Evolutionary conservation across 192 early-diverging fungal species (phyloP).

Genomic region (Coemansia sp.): DNA sequence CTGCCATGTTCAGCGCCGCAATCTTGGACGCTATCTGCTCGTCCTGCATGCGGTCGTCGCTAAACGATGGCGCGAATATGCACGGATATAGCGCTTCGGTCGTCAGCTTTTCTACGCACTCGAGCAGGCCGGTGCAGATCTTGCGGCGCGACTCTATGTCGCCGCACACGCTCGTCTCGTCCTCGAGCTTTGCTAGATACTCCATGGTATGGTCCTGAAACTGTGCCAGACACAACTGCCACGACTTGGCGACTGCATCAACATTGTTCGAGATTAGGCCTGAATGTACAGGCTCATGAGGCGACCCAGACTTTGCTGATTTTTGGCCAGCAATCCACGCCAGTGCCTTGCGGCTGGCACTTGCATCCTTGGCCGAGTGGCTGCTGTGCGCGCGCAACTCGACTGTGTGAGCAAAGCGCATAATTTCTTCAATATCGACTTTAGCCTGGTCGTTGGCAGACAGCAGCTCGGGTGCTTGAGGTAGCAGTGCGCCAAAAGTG

Average conservation of each 20-base stretch:
- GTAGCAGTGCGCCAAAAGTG: conserved; percentile 31
- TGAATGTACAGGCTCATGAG: background rate
- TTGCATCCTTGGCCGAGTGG: conserved; percentile 3
- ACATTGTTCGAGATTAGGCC: background rate
- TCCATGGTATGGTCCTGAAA: conserved; percentile 19
- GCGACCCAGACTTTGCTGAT: background rate
- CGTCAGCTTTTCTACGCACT: conserved; percentile 47
- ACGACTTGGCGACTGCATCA: conserved; percentile 20
- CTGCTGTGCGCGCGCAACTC: conserved; percentile 19
- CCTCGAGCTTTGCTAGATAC: conserved; percentile 26
- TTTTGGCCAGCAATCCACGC: conserved; percentile 38
- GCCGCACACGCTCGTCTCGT: conserved; percentile 47
- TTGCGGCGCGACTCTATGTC: conserved; percentile 36
- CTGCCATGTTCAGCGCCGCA: conserved; percentile 65
- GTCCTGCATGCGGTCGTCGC: conserved; percentile 62
- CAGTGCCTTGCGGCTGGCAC: conserved; percentile 2
- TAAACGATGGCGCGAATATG: conserved; percentile 38
- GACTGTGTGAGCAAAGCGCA: conserved; percentile 34
- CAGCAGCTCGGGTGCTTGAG: conserved; percentile 21
- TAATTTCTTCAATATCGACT: conserved; percentile 41
- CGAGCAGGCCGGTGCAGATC: conserved; percentile 21
- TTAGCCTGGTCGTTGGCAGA: conserved; percentile 20
- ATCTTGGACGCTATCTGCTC: conserved; percentile 65
- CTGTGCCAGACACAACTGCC: conserved; percentile 33
- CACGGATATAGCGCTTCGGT: conserved; percentile 33